phyloP scores from a whole-genome alignment of 2,329 filamentous ascomycete genomes.

The Arthrobotrys megalospora region DNA sequence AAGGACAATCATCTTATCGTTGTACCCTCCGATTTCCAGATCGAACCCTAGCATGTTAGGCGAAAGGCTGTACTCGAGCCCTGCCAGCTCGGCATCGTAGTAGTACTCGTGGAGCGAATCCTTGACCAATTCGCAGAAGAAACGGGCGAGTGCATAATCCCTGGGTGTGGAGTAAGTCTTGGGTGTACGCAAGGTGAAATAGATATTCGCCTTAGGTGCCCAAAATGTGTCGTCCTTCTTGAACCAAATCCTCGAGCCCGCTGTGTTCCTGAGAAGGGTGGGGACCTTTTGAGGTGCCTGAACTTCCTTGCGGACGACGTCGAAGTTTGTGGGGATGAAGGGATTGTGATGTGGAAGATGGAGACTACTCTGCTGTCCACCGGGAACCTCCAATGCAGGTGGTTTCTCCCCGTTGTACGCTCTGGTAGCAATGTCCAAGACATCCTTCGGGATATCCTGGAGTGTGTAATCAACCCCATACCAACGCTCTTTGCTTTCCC shows the following conservation, averaged over 20 bases:
- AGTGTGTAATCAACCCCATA: slow-evolving; percentile 95
- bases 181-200: slow-evolving; percentile 82
- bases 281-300: slow-evolving; percentile 80
- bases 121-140: slow-evolving; percentile 88
- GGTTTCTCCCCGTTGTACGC: slow-evolving; percentile 59
- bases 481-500: slow-evolving; percentile 94
- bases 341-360: slow-evolving; percentile 94
- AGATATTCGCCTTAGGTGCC: slow-evolving; percentile 93
- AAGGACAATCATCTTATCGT: slow-evolving; percentile 92
- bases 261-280: slow-evolving; percentile 86
- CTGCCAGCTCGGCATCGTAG: slow-evolving; percentile 94
- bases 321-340: slow-evolving; percentile 92
- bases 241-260: slow-evolving; percentile 87
- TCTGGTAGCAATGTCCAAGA: slow-evolving; percentile 74
- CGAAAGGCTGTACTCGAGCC: slow-evolving; percentile 84
- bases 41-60: slow-evolving; percentile 81
- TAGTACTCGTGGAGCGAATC: slow-evolving; percentile 93
- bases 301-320: slow-evolving; percentile 95
- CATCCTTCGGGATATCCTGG: slow-evolving; percentile 82
- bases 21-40: slow-evolving; percentile 88
- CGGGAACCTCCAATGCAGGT: slow-evolving; percentile 30
- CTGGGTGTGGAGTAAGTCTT: slow-evolving; percentile 84
- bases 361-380: slow-evolving; percentile 76
- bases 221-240: slow-evolving; percentile 99
- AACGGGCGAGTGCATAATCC: slow-evolving; percentile 80